Evolutionary conservation across 192 early-diverging fungal genomes (phyloP).

Genomic region (Cladochytrium replicatum): DNA sequence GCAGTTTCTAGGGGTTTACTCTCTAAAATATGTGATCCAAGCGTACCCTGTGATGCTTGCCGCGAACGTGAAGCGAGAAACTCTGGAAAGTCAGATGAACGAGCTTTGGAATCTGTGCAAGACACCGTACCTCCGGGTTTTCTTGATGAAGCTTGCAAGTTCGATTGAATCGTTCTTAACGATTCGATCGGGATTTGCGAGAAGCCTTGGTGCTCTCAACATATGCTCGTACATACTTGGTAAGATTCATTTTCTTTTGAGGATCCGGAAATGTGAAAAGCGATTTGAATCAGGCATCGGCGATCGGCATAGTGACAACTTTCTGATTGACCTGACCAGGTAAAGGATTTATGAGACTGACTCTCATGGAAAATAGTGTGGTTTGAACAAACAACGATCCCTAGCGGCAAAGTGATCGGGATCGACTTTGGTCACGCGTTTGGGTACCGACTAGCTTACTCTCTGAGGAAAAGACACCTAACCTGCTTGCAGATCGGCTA

Average conservation of each 20-base stretch:
- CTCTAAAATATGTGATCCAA: conserved; percentile 9
- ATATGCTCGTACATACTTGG: conserved; percentile 65
- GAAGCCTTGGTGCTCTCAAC: conserved; percentile 56
- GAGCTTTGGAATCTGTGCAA: conserved; percentile 25
- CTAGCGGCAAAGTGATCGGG: conserved; percentile 52
- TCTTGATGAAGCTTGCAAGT: conserved; percentile 46
- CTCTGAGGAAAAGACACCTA: conserved; percentile 10
- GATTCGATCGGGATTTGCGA: conserved; percentile 57
- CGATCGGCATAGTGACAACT: conserved; percentile 72
- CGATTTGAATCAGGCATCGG: conserved; percentile 45
- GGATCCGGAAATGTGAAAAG: neutral
- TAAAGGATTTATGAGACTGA: conserved; percentile 8
- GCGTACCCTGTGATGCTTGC: conserved; percentile 52
- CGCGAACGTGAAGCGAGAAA: conserved; percentile 30
- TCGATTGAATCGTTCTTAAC: conserved; percentile 65
- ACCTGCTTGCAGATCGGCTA: conserved; percentile 40
- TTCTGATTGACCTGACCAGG: conserved; percentile 54
- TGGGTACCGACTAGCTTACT: conserved; percentile 27
- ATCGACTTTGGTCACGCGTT: conserved; percentile 84
- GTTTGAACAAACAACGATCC: neutral
- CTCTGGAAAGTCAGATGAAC: conserved; percentile 41
- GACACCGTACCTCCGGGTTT: conserved; percentile 38
- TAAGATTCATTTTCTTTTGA: conserved; percentile 1
- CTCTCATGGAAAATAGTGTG: neutral
- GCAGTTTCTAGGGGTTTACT: neutral